A percentile compares a stretch with the other conserved stretches of the same genome.
Evolutionary conservation across 371 early-diverging fungal genomes (phyloP).

Genomic region (Mucor sp.): DNA sequence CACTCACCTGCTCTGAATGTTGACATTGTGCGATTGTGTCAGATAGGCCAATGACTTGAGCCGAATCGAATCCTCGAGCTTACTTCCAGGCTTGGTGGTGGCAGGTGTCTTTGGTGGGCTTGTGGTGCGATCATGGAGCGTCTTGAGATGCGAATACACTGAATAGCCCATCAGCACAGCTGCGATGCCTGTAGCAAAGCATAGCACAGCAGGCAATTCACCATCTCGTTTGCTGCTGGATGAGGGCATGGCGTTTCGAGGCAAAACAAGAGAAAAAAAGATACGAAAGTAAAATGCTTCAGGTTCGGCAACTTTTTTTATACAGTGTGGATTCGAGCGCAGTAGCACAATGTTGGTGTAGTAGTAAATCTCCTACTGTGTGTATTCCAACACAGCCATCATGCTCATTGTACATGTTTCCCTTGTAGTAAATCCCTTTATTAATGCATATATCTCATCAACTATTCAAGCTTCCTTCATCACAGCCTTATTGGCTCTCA

Average conservation of each 20-base stretch:
- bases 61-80: constrained; percentile 58
- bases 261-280: not conserved
- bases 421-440: not conserved
- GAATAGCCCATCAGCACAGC: constrained; percentile 62
- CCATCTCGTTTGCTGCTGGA: constrained; percentile 1
- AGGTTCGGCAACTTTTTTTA: not conserved
- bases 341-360: too few species aligned
- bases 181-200: constrained; percentile 53
- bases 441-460: not conserved
- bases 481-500: constrained; percentile 14
- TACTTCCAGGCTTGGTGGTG: constrained; percentile 19
- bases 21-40: constrained; percentile 62
- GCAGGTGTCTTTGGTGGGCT: constrained; percentile 20
- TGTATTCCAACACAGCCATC: too few species aligned
- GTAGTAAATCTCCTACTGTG: too few species aligned
- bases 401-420: too few species aligned
- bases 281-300: not conserved
- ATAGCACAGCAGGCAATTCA: constrained; percentile 22
- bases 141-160: constrained; percentile 57
- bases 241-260: not conserved
- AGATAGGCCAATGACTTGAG: constrained; percentile 62
- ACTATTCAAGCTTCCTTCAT: constrained; percentile 9
- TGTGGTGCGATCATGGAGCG: constrained; percentile 33
- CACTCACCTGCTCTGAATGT: constrained; percentile 72
- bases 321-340: not conserved